Evolutionary conservation across 75 land plant genomes (phyloP).

Genomic region (Cupressus sempervirens): DNA sequence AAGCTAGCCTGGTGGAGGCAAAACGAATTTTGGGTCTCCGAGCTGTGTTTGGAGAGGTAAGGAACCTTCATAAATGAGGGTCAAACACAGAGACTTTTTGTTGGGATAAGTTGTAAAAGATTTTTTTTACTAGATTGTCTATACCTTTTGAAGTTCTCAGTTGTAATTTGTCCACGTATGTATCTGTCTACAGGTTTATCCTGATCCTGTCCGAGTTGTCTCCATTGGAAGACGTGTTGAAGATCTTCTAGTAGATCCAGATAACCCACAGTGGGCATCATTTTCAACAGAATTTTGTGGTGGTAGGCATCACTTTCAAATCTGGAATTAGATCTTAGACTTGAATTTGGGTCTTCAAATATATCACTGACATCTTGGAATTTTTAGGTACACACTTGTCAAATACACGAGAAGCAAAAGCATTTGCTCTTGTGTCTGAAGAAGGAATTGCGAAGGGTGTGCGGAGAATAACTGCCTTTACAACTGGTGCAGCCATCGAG

Average conservation of each 20-base stretch:
- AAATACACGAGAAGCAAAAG: constrained; percentile 92
- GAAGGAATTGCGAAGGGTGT: constrained; percentile 98
- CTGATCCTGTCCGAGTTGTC: constrained; percentile 95
- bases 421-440: constrained; percentile 89
- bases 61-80: background rate
- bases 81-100: background rate
- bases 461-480: constrained; percentile 85
- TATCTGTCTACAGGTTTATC: constrained; percentile 64
- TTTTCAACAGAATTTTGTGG: constrained; percentile 94
- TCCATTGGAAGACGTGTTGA: constrained; percentile 80
- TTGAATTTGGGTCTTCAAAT: background rate
- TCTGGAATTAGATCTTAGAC: background rate
- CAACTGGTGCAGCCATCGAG: constrained; percentile 58
- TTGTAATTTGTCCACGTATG: background rate
- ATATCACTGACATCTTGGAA: background rate
- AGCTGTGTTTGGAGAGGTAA: constrained; percentile 99
- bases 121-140: background rate
- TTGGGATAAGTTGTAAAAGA: background rate
- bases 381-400: constrained; percentile 79
- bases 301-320: constrained; percentile 34
- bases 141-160: background rate
- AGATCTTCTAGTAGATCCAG: constrained; percentile 81
- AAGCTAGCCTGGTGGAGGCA: constrained; percentile 76
- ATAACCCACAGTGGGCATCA: constrained; percentile 70
- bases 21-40: constrained; percentile 82